Evolutionary conservation across 768 basidiomycete species (phyloP).

Genomic region (Suillus variegatus): DNA sequence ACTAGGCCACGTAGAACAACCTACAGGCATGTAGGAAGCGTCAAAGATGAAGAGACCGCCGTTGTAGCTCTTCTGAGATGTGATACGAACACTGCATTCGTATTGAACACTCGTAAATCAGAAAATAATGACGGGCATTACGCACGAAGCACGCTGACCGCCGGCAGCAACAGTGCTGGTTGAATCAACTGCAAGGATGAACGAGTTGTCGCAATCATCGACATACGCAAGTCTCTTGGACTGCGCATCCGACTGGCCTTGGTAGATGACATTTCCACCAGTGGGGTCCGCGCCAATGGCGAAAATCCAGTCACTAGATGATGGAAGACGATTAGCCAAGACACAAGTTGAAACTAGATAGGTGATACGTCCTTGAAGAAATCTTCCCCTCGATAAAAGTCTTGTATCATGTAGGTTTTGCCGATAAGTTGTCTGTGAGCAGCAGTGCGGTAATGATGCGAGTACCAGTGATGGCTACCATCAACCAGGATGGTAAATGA

Average conservation of each 20-base stretch:
- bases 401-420: slow-evolving; percentile 36
- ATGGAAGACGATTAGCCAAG: neutral
- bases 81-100: too few relatives aligned
- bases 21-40: slow-evolving; percentile 68
- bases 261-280: slow-evolving; percentile 67
- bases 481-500: slow-evolving; percentile 38
- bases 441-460: slow-evolving; percentile 29
- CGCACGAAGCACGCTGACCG: slow-evolving; percentile 55
- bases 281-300: slow-evolving; percentile 68
- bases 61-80: slow-evolving; percentile 37
- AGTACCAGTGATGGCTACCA: slow-evolving; percentile 26
- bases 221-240: slow-evolving; percentile 60
- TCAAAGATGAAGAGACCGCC: slow-evolving; percentile 75
- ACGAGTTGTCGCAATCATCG: slow-evolving; percentile 51
- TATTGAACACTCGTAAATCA: too few relatives aligned
- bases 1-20: slow-evolving; percentile 66
- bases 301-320: slow-evolving; percentile 66
- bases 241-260: slow-evolving; percentile 46
- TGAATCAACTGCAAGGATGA: slow-evolving; percentile 65
- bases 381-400: slow-evolving; percentile 48
- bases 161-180: slow-evolving; percentile 48
- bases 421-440: slow-evolving; percentile 20
- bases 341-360: neutral
- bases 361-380: slow-evolving; percentile 58
- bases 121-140: neutral